Conservation (phyloP, 805 yeast species). For the Clavispora carvajalis region DNA sequence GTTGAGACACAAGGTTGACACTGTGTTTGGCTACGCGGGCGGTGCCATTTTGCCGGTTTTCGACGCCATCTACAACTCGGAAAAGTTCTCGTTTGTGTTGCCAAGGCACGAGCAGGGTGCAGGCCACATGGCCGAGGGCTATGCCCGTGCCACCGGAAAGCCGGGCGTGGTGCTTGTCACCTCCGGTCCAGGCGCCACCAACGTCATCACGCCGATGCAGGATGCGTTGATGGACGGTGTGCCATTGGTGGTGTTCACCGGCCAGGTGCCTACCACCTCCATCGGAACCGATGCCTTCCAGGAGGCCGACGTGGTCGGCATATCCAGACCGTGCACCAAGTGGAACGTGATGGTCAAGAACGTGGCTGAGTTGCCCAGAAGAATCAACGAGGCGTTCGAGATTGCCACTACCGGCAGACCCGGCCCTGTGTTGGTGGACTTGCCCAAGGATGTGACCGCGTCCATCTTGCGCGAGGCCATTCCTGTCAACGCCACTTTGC, state of each 20-base stretch:
- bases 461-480: conserved; percentile 81
- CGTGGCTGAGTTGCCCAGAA: conserved; percentile 88
- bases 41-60: conserved; percentile 98
- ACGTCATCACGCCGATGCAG: conserved; percentile 97
- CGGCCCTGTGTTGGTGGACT: conserved; percentile 95
- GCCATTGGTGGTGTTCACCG: conserved; percentile 93
- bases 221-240: conserved; percentile 97
- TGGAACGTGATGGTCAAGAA: conserved; percentile 99
- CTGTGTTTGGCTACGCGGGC: conserved; percentile 96
- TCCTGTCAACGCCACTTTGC: conserved; percentile 74
- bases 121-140: conserved; percentile 99
- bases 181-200: conserved; percentile 99
- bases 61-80: conserved; percentile 92
- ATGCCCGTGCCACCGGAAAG: conserved; percentile 91
- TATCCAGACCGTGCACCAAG: conserved; percentile 94
- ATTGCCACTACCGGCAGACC: conserved; percentile 96
- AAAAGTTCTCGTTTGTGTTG: conserved; percentile 80
- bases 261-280: conserved; percentile 93
- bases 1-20: conserved; percentile 92
- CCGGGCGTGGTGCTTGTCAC: conserved; percentile 98
- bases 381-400: conserved; percentile 97
- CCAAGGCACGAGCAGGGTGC: conserved; percentile 99
- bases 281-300: conserved; percentile 99
- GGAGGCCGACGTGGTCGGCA: conserved; percentile 97
- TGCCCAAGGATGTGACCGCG: conserved; percentile 97